Conservation (phyloP, 495 filamentous ascomycete genomes). For the Pyrenopolyporus hunteri region DNA sequence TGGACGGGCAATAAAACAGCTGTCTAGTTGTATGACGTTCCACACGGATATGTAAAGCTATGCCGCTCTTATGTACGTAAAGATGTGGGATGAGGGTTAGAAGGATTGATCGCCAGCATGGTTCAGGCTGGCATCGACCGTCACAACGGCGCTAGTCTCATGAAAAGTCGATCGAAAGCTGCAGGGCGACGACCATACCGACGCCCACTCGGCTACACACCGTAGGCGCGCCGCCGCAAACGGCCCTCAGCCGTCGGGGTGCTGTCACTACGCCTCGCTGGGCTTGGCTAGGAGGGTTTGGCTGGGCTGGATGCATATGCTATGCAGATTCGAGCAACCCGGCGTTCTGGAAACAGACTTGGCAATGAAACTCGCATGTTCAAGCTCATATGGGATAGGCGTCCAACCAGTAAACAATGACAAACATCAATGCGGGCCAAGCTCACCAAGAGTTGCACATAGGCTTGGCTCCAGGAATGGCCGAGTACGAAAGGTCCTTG, state of each 20-base stretch:
- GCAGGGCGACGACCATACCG: constrained; percentile 17
- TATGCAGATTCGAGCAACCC: constrained; percentile 36
- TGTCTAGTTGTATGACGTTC: constrained; percentile 19
- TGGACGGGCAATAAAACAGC: constrained; percentile 4
- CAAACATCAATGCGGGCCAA: constrained; percentile 35
- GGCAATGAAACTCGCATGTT: constrained; percentile 38
- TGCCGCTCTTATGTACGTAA: constrained; percentile 25
- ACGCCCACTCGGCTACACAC: not conserved
- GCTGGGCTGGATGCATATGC: constrained; percentile 31
- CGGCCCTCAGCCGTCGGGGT: constrained; percentile 13
- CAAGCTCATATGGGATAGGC: constrained; percentile 24
- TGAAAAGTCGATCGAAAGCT: constrained; percentile 26
- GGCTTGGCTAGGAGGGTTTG: constrained; percentile 29
- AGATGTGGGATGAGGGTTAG: constrained; percentile 19
- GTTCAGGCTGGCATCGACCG: constrained; percentile 29
- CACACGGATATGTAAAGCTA: constrained; percentile 7
- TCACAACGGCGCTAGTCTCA: constrained; percentile 27
- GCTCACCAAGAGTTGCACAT: constrained; percentile 12
- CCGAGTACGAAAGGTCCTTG: constrained; percentile 29
- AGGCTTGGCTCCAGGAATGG: constrained; percentile 32
- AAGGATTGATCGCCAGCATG: constrained; percentile 34
- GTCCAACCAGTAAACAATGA: constrained; percentile 28
- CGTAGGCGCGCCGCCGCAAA: constrained; percentile 21
- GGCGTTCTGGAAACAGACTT: constrained; percentile 41
- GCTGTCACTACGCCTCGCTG: constrained; percentile 21